Base-by-base conservation (phyloP, 495 filamentous ascomycete species). In the Penicillium goetzii region DNA sequence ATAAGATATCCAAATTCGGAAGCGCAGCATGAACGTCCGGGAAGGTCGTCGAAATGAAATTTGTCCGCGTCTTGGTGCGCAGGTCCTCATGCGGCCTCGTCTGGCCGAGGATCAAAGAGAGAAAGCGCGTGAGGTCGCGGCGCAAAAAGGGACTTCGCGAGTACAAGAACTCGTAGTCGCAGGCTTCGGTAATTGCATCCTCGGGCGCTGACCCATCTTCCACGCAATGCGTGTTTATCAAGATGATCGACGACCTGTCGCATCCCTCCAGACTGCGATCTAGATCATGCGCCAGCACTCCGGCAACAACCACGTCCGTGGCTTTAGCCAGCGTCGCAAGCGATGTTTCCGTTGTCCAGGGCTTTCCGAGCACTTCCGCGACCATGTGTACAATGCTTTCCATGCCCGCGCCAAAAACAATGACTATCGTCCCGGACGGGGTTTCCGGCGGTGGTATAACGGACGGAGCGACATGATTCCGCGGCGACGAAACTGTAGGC, bases 161-260 rank as follows among this genome's bases (percentile, higher is more conserved):
- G 77, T 92, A 93, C 23, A 95, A 80, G 65, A 92, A 95, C 74
- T 95, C 91, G 74, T 92, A 92, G 72, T 93, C 86, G 72, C 89
- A 91, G 21, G 79, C 69, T 32, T 85, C 80, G 4, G 86, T 89
- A 28, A 92, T 80, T 40, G 80, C 68, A 40, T 86, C 79, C 61
- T 90, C 88, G 19, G 85, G 86, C 12, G 85, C 83, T 74, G 89
- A 88, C 23, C 87, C 85, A 41, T 87, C 81, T 62, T 87, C 87
- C 59, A 92, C 85, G 70, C 88, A 90, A 64, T 93, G 89, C 4
- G 86, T 85, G 66, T 92, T 90, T 67, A 93, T 90, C 43, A 88
- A 72, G 30, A 89, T 79, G 33, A 87, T 73, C 50, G 80, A 71
- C 19, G 76, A 72, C 51, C 74, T 79, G 65, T 89, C 80, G 43